phyloP scores from a whole-genome alignment of 768 basidiomycete species.

The Russula dissimulans region DNA sequence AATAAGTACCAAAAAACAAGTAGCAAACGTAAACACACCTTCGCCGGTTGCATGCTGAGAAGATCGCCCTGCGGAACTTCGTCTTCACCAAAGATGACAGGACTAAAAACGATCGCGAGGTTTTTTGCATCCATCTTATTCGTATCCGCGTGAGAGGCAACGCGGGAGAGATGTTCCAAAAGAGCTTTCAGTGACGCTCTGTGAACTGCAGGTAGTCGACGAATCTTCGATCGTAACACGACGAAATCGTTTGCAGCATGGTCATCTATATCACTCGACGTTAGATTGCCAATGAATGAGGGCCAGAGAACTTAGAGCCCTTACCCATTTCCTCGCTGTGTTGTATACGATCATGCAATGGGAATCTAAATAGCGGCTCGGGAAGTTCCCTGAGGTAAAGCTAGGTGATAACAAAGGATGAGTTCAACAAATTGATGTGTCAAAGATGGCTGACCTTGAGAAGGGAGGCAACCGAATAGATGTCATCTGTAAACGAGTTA shows the following conservation, averaged over 20 bases:
- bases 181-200: constrained; percentile 75
- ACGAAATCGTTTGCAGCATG: constrained; percentile 64
- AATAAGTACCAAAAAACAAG: not conserved
- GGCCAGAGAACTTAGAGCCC: constrained; percentile 5
- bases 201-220: constrained; percentile 73
- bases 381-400: constrained; percentile 80
- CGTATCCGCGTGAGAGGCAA: constrained; percentile 53
- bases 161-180: constrained; percentile 73
- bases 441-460: constrained; percentile 52
- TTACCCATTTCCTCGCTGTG: constrained; percentile 70
- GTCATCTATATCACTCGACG: constrained; percentile 38
- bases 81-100: constrained; percentile 87
- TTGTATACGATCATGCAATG: constrained; percentile 72
- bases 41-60: constrained; percentile 61
- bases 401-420: constrained; percentile 27
- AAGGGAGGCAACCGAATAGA: constrained; percentile 75
- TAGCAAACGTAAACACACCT: constrained; percentile 37
- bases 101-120: constrained; percentile 82
- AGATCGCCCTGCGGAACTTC: constrained; percentile 77
- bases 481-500: constrained; percentile 60
- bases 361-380: constrained; percentile 80
- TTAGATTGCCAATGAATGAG: not conserved
- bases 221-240: constrained; percentile 79
- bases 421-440: not conserved
- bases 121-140: constrained; percentile 96